A percentile compares a stretch with the other conserved stretches of the same genome.
Evolutionary conservation across 1,139 yeast genomes (phyloP).

Genomic region (Yamadazyma mexicana): DNA sequence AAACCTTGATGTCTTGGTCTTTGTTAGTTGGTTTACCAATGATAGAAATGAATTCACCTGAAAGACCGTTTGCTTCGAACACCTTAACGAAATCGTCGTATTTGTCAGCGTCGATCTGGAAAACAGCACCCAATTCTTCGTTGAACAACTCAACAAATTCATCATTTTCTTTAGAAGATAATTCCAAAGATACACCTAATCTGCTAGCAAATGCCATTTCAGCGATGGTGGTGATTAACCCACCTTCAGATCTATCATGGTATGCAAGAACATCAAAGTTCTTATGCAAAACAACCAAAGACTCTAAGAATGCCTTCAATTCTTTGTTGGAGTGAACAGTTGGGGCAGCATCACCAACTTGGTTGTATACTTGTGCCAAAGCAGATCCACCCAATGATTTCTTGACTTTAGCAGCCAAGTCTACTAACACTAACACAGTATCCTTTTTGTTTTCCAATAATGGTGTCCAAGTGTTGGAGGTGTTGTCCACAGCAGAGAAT

Average conservation of each 20-base stretch:
- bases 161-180: slow-evolving; percentile 30
- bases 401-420: slow-evolving; percentile 61
- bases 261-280: slow-evolving; percentile 74
- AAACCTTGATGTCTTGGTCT: slow-evolving; percentile 53
- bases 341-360: slow-evolving; percentile 83
- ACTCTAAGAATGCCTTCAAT: slow-evolving; percentile 68
- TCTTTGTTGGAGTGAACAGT: slow-evolving; percentile 68
- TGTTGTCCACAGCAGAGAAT: slow-evolving; percentile 82
- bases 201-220: slow-evolving; percentile 99
- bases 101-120: slow-evolving; percentile 70
- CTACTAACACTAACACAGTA: slow-evolving; percentile 75
- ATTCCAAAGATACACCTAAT: slow-evolving; percentile 60
- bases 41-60: slow-evolving; percentile 50
- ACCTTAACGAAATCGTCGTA: slow-evolving; percentile 54
- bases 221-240: slow-evolving; percentile 75
- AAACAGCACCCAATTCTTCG: slow-evolving; percentile 95
- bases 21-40: slow-evolving; percentile 61
- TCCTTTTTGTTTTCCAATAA: slow-evolving; percentile 55
- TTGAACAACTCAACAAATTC: slow-evolving; percentile 66
- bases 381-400: slow-evolving; percentile 90
- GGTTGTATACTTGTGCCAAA: slow-evolving; percentile 86
- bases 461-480: slow-evolving; percentile 96
- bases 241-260: slow-evolving; percentile 98
- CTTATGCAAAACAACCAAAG: slow-evolving; percentile 72
- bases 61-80: slow-evolving; percentile 58